Evolutionary conservation across 2,329 filamentous ascomycete genomes (phyloP), one percentile per base, ranked within the genome.

Genomic region (Leptoxyphium fumago): DNA sequence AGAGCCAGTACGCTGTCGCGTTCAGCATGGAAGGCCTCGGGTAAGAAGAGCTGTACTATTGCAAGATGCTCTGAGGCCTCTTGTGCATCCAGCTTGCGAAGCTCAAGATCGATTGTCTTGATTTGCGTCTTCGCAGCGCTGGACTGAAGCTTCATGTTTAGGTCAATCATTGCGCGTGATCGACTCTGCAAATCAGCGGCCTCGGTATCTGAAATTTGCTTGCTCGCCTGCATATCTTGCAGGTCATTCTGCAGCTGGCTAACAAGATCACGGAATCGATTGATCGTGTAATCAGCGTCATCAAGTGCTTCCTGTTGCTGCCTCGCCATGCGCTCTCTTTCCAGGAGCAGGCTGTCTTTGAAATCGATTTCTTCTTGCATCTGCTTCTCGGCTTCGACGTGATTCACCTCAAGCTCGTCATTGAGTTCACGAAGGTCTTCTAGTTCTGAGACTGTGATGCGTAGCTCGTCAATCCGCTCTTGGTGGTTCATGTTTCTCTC

Each of bases 331-430:
- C 82, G 79, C 29, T 74, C 73, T 56, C 93, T 83, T 58, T 96
- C 89, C n/a, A 77, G 72, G 50, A 95, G 83, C 47, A 94, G 68
- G 44, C 74, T 76, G 50, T 95, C 88, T 61, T 84, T 85, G 64
- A 86, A 83, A 59, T 95, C 88, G 44, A 96, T 76, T 55, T 95
- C 88, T 54, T 93, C 84, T 60, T 94, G 87, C 64, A 98, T 76
- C 59, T 96, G 88, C 61, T 89, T 94, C 60, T 94, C 85, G 30
- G 87, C 84, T 58, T 95, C 87, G 3, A 91, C 77, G 57, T 95
- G 88, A 58, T 94, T 94, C 54, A 85, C 76, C 60, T 95, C 88
- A 2, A 98, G 77, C 63, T 98, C 91, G 56, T 96, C 88, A 54
- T 86, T 93, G 53, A 96, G 78, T 59, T 98, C 89, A 59, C 87